Conservation (phyloP, 352 stramenopile species). For the Globisporangium apiculatum region DNA sequence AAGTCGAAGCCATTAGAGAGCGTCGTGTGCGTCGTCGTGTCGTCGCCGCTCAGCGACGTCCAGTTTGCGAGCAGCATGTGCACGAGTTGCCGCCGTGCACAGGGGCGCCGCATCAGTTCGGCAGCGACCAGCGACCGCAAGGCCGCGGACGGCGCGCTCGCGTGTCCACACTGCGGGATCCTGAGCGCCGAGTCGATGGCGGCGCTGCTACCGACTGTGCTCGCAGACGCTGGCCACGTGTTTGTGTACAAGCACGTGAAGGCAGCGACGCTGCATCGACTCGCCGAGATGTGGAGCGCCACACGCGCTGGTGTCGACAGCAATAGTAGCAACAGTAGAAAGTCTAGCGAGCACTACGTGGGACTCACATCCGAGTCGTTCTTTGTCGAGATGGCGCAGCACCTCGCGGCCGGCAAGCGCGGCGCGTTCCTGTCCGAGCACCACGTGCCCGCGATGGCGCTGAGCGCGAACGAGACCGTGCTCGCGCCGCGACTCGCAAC, state of each 20-base stretch:
- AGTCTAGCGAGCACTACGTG: slow-evolving; percentile 18
- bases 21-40: slow-evolving; percentile 51
- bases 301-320: background rate
- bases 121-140: slow-evolving; percentile 12
- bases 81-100: slow-evolving; percentile 28
- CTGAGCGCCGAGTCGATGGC: slow-evolving; percentile 10
- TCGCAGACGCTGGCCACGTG: slow-evolving; percentile 2
- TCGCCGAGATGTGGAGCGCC: slow-evolving; percentile 15
- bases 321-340: background rate
- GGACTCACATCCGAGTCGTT: slow-evolving; percentile 59
- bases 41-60: slow-evolving; percentile 23
- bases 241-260: slow-evolving; percentile 23
- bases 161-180: slow-evolving; percentile 58
- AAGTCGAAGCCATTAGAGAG: slow-evolving; percentile 14
- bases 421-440: slow-evolving; percentile 39
- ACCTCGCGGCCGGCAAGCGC: slow-evolving; percentile 38
- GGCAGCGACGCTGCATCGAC: slow-evolving; percentile 19
- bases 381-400: slow-evolving; percentile 46
- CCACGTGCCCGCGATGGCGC: slow-evolving; percentile 33
- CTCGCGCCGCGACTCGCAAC: background rate
- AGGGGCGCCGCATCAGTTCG: slow-evolving; percentile 41
- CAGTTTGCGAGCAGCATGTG: slow-evolving; percentile 50
- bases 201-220: slow-evolving; percentile 6
- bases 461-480: slow-evolving; percentile 44
- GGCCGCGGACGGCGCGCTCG: slow-evolving; percentile 15